phyloP scores from a whole-genome alignment of 2,329 filamentous ascomycete species.

The Grosmannia clavigera region DNA sequence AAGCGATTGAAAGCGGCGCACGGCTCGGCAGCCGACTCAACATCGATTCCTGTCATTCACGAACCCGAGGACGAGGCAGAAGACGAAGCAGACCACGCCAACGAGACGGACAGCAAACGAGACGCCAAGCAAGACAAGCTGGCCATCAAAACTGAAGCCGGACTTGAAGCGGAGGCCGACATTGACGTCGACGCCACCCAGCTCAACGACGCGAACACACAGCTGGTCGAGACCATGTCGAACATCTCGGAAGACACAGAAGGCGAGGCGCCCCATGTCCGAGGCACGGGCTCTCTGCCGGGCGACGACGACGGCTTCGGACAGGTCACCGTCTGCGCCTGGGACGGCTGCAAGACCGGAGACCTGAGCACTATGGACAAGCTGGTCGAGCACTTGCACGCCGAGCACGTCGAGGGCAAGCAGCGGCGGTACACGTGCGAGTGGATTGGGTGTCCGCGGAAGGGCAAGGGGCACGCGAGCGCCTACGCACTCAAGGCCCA shows the following conservation, averaged over 20 bases:
- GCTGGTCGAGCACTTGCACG: slow-evolving; percentile 74
- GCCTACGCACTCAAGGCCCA: slow-evolving; percentile 94
- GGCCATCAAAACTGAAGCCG: slow-evolving; percentile 16
- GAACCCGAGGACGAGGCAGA: slow-evolving; percentile 3
- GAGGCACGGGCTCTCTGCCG: slow-evolving; percentile 32
- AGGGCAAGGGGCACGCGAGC: slow-evolving; percentile 84
- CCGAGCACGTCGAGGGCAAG: slow-evolving; percentile 83
- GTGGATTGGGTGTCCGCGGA: slow-evolving; percentile 81
- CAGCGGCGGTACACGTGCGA: slow-evolving; percentile 98
- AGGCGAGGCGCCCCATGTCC: slow-evolving; percentile 54
- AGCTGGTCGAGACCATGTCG: slow-evolving; percentile 42
- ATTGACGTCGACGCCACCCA: neutral
- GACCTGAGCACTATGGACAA: slow-evolving; percentile 71
- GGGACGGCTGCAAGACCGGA: slow-evolving; percentile 61
- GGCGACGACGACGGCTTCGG: slow-evolving; percentile 66
- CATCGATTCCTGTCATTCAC: slow-evolving; percentile 23
- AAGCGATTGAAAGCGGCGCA: slow-evolving; percentile 35
- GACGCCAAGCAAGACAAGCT: neutral
- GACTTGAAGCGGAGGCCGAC: slow-evolving; percentile 1
- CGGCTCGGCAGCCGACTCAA: slow-evolving; percentile 32
- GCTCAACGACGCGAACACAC: neutral
- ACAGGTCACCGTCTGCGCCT: slow-evolving; percentile 66
- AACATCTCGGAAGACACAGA: slow-evolving; percentile 86
- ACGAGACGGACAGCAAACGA: neutral
- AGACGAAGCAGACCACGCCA: neutral